A percentile compares a stretch with the other conserved stretches of the same genome.
These are phyloP conservation scores for Elaeis oleifera DNA, from an alignment of 202 grass and related monocot genomes.

Conservation along the genomic window DNA sequence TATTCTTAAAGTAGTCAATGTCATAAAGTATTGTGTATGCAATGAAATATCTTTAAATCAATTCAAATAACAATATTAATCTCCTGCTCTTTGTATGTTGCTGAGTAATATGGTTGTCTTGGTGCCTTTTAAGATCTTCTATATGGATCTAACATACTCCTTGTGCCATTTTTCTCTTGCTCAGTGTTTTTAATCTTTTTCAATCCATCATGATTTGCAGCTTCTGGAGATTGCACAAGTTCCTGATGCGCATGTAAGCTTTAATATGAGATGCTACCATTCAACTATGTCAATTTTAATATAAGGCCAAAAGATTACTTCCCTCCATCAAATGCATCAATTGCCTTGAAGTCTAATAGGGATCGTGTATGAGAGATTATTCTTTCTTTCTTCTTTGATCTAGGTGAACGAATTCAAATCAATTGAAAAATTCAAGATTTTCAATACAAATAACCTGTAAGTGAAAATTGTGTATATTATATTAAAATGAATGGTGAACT, in stretches of 20 bases:
- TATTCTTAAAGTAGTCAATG: too few relatives aligned
- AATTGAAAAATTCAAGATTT: conserved; percentile 99
- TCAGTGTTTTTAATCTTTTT: not conserved
- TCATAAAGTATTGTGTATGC: too few relatives aligned
- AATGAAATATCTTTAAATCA: too few relatives aligned
- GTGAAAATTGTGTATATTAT: conserved; percentile 6
- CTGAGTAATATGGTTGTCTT: too few relatives aligned
- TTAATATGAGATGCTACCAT: not conserved
- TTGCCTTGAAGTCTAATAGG: not conserved
- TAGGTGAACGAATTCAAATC: conserved; percentile 95
- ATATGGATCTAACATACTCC: too few relatives aligned
- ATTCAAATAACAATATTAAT: too few relatives aligned
- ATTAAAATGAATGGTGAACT: conserved; percentile 6
- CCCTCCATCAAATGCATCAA: not conserved
- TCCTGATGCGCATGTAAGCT: conserved; percentile 83
- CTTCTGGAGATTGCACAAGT: conserved; percentile 99
- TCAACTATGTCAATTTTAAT: not conserved
- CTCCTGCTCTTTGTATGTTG: too few relatives aligned
- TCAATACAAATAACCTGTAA: conserved; percentile 99
- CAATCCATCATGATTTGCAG: conserved; percentile 26
- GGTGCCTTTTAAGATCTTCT: too few relatives aligned
- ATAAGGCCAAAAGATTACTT: not conserved
- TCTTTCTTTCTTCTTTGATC: conserved; percentile 12
- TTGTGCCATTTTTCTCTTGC: not conserved
- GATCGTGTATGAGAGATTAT: conserved; percentile 2